Conservation (phyloP, 345 rosid species). For the Arabidopsis arenosa region DNA sequence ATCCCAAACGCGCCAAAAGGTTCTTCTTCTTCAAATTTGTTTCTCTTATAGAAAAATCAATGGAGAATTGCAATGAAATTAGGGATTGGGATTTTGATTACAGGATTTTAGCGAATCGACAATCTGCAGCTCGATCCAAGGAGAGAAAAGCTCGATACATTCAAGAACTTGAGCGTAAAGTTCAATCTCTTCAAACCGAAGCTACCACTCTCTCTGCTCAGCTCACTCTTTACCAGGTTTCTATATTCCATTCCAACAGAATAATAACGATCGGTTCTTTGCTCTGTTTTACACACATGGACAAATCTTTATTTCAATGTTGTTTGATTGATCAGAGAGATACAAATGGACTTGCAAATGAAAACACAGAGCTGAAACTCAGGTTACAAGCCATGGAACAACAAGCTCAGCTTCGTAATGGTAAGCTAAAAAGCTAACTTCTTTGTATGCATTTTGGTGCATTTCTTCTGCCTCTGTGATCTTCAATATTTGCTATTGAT, state of each 20-base stretch:
- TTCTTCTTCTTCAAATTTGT: conserved; percentile 12
- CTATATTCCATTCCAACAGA: not conserved
- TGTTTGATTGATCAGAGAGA: conserved; percentile 62
- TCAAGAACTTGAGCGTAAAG: conserved; percentile 80
- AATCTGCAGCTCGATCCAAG: conserved; percentile 91
- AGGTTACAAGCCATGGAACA: conserved; percentile 86
- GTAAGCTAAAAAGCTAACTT: conserved; percentile 37
- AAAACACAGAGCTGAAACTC: conserved; percentile 78
- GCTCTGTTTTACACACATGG: too few species aligned
- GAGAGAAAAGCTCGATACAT: conserved; percentile 88
- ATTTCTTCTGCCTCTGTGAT: not conserved
- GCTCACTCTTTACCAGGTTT: conserved; percentile 74
- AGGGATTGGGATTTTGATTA: conserved; percentile 24
- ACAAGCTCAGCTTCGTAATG: conserved; percentile 82
- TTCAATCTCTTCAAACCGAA: conserved; percentile 81
- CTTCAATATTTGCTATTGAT: not conserved
- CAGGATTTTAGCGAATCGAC: conserved; percentile 86
- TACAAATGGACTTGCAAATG: conserved; percentile 64
- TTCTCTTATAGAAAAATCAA: not conserved
- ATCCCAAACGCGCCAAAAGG: conserved; percentile 85
- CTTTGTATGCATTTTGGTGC: not conserved
- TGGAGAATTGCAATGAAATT: conserved; percentile 1
- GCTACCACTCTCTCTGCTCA: conserved; percentile 89
- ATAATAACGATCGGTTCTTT: too few species aligned
- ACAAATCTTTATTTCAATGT: not conserved